Conservation (phyloP, 129 eudicot genomes). For the Erigeron canadensis region DNA sequence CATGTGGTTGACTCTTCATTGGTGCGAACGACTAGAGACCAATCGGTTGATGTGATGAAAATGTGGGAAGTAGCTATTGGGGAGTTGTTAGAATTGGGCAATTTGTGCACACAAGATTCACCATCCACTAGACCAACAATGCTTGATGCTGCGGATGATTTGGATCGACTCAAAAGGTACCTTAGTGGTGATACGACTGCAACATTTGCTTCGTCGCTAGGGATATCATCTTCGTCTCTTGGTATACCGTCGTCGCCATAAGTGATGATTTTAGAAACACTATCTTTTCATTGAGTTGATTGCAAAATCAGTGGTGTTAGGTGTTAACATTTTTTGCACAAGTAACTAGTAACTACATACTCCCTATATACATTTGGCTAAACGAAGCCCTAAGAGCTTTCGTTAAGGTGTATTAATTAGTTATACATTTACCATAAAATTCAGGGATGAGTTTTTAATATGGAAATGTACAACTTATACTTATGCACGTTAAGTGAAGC, state of each 20-base stretch:
- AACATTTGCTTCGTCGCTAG: slow-evolving; percentile 68
- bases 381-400: too few species aligned
- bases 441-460: too few species aligned
- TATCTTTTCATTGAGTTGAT: not conserved
- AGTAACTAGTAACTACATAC: too few species aligned
- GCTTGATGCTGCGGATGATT: slow-evolving; percentile 59
- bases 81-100: slow-evolving; percentile 52
- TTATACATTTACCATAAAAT: too few species aligned
- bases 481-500: too few species aligned
- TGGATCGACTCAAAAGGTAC: slow-evolving; percentile 59
- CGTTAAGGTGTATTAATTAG: too few species aligned
- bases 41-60: slow-evolving; percentile 39
- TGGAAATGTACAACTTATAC: too few species aligned
- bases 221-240: slow-evolving; percentile 46
- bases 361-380: too few species aligned
- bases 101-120: slow-evolving; percentile 52
- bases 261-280: slow-evolving; percentile 38
- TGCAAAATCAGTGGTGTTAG: too few species aligned
- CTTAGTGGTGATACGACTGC: slow-evolving; percentile 50
- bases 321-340: too few species aligned
- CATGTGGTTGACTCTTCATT: slow-evolving; percentile 41
- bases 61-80: slow-evolving; percentile 52
- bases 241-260: not conserved
- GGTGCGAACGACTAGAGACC: slow-evolving; percentile 44
- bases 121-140: slow-evolving; percentile 51